Evolutionary conservation across 768 basidiomycete genomes (phyloP).

Genomic region (Naganishia vishniacii): DNA sequence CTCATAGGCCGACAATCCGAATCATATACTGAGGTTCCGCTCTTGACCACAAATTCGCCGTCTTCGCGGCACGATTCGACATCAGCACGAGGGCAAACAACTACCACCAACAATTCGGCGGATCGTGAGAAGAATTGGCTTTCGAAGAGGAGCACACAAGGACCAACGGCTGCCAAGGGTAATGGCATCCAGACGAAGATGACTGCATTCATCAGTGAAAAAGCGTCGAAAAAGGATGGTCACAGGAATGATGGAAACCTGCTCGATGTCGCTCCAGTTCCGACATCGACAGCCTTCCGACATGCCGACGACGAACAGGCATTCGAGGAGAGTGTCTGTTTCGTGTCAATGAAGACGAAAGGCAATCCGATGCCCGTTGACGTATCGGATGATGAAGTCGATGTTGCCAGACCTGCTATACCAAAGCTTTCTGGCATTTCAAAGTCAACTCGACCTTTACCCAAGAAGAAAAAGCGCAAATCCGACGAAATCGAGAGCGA

Average conservation of each 20-base stretch:
- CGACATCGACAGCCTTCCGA: no score
- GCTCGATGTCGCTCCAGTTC: no score
- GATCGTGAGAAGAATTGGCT: background rate
- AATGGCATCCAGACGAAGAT: slow-evolving; percentile 12
- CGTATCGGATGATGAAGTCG: background rate
- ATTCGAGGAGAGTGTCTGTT: slow-evolving; percentile 6
- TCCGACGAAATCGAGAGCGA: slow-evolving; percentile 3
- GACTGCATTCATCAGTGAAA: background rate
- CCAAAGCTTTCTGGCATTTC: background rate
- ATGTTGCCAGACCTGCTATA: background rate
- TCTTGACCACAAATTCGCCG: background rate
- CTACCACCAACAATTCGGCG: background rate
- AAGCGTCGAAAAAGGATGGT: background rate
- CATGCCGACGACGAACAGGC: background rate
- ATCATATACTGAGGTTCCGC: background rate
- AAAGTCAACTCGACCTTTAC: slow-evolving; percentile 5
- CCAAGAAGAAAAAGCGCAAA: slow-evolving; percentile 10
- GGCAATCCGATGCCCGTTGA: background rate
- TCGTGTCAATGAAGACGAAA: background rate
- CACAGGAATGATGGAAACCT: background rate
- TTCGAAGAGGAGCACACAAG: background rate
- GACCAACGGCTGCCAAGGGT: background rate
- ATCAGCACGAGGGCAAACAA: background rate
- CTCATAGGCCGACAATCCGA: background rate
- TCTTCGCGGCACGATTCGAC: background rate